phyloP scores from a whole-genome alignment of 805 yeast species.

The Wickerhamomyces kurtzmanii region DNA sequence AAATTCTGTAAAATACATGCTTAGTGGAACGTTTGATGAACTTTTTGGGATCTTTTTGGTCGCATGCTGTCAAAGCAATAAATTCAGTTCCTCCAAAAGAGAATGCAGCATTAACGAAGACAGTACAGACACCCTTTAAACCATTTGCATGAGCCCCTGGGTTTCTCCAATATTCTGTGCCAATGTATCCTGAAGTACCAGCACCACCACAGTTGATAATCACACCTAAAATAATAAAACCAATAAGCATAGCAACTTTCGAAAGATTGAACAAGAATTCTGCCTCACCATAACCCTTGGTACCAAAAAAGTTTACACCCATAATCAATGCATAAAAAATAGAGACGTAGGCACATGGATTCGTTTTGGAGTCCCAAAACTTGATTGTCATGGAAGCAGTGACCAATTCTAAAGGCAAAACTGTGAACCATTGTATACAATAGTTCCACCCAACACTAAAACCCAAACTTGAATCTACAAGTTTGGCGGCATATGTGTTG shows the following conservation, averaged over 20 bases:
- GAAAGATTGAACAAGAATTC: conserved; percentile 57
- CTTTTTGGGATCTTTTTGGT: conserved; percentile 41
- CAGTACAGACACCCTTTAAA: conserved; percentile 44
- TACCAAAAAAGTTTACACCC: conserved; percentile 39
- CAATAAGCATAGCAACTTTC: conserved; percentile 53
- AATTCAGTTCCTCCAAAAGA: conserved; percentile 56
- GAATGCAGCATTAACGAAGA: conserved; percentile 47
- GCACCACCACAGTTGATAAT: conserved; percentile 32
- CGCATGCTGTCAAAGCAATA: conserved; percentile 50
- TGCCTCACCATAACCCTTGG: conserved; percentile 52
- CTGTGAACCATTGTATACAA: conserved; percentile 54
- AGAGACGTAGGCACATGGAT: conserved; percentile 48
- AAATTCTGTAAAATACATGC: conserved; percentile 45
- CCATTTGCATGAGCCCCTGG: conserved; percentile 49
- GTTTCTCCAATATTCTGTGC: conserved; percentile 37
- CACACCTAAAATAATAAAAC: conserved; percentile 45
- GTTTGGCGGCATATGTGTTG: conserved; percentile 43
- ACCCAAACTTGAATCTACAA: conserved; percentile 46
- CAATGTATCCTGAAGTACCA: conserved; percentile 35
- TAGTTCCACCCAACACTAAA: conserved; percentile 58
- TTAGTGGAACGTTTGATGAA: conserved; percentile 49
- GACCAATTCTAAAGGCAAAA: conserved; percentile 53
- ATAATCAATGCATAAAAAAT: conserved; percentile 38
- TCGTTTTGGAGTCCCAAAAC: conserved; percentile 45
- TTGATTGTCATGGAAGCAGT: conserved; percentile 54